Evolutionary conservation across 2,329 filamentous ascomycete species (phyloP).

Genomic region (Pezicula rhizophila): DNA sequence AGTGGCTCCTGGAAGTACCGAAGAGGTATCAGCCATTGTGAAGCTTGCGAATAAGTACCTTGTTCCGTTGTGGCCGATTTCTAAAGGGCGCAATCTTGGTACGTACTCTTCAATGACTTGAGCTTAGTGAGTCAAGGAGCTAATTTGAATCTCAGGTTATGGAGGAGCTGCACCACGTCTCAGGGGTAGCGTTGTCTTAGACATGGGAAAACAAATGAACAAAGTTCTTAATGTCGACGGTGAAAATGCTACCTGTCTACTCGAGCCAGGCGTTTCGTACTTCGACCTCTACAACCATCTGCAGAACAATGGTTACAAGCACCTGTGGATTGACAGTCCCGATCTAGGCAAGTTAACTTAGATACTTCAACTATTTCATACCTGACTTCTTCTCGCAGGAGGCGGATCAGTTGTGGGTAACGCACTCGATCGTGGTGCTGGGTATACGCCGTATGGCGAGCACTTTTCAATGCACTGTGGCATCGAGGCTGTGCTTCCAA

Average conservation of each 20-base stretch:
- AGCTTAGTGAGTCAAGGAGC: constrained; percentile 28
- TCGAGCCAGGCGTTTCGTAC: constrained; percentile 52
- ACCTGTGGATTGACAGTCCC: constrained; percentile 37
- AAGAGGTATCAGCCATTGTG: constrained; percentile 41
- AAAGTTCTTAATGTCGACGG: constrained; percentile 44
- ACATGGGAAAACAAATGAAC: constrained; percentile 48
- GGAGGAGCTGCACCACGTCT: constrained; percentile 49
- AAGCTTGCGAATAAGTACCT: constrained; percentile 37
- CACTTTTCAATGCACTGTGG: constrained; percentile 36
- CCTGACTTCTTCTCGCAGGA: constrained; percentile 22
- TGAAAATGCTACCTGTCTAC: constrained; percentile 41
- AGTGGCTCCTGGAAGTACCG: constrained; percentile 35
- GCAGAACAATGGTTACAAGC: constrained; percentile 31
- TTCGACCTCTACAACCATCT: constrained; percentile 44
- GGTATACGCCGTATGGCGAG: constrained; percentile 40
- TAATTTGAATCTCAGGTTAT: constrained; percentile 35
- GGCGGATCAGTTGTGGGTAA: constrained; percentile 42
- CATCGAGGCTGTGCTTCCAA: constrained; percentile 39
- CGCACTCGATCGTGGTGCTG: constrained; percentile 38
- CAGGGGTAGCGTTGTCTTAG: constrained; percentile 42
- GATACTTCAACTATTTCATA: background rate
- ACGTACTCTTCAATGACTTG: constrained; percentile 24
- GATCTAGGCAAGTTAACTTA: constrained; percentile 20
- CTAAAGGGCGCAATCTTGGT: constrained; percentile 43
- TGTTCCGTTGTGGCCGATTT: constrained; percentile 43